Evolutionary conservation across 176 grass and related monocot species (phyloP), one percentile per base, ranked within the genome.

Genomic region (Avena sativa): DNA sequence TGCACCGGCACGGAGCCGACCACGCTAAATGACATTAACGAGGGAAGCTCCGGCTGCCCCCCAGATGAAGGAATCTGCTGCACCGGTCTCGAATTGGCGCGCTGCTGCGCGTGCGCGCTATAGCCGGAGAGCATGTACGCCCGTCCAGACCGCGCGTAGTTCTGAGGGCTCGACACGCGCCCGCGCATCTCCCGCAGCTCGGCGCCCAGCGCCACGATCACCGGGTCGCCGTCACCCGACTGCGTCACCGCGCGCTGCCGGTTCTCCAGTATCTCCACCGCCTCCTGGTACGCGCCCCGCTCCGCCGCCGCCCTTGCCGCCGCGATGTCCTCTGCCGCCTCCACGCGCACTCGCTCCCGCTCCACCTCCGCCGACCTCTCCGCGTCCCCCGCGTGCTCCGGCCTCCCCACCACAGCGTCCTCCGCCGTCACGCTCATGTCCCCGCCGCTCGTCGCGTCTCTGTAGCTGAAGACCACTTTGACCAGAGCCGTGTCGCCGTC

Each of bases 71-170:
- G 8, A 48, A 48, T 10, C 8, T 48, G 46, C 46, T 48, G 46
- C 46, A 48, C 10, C 46, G 46, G 46, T 10, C 46, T 48, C 9
- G 47, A 61, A 23, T 57, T 91, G 12, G 87, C 85, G 12, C 92
- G 84, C 23, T 92, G 93, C 38, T 23, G 44, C 56, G 9, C 0
- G 67, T 92, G 85, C 64, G 46, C 59, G 76, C 66, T 86, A 2
- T 90, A 38, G 64, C 87, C 77, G 3, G 90, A 28, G 16, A 95
- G 82, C 79, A 87, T 36, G 59, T 46, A 63, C 17, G 90, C 93
- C 2, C 87, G 79, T 8, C 90, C 90, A 0, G 85, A 88, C 4
- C 36, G 34, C 34, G 6, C 6, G 70, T 92, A 95, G 26, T 1
- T 16, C 49, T 44, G 46, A 79, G 9, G 20, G 64, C 9, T 25